These are phyloP conservation scores for Ceratocystis harringtonii DNA, from an alignment of 2,329 filamentous ascomycete species.

Conservation along the genomic window DNA sequence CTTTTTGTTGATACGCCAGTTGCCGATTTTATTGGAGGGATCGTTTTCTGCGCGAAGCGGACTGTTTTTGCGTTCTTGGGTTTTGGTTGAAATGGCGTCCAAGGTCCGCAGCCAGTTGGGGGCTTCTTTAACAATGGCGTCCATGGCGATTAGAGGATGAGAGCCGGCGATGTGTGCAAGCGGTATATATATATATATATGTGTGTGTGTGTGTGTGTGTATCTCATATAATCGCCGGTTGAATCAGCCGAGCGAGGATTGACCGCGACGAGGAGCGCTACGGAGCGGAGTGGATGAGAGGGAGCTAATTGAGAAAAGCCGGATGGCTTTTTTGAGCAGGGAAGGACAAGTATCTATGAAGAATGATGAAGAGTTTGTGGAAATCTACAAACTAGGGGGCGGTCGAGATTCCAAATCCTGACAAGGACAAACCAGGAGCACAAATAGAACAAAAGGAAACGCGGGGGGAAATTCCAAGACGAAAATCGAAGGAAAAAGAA, in stretches of 20 bases:
- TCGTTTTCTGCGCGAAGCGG: background rate
- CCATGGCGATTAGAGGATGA: background rate
- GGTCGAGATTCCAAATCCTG: background rate
- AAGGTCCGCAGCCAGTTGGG: conserved; percentile 11
- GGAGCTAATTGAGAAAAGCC: background rate
- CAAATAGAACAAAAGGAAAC: background rate
- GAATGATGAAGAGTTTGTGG: too few relatives aligned
- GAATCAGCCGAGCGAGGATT: too few relatives aligned
- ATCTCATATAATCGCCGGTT: too few relatives aligned
- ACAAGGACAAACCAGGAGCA: background rate
- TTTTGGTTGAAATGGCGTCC: conserved; percentile 1
- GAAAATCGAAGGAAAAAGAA: conserved; percentile 6
- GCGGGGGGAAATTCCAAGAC: background rate
- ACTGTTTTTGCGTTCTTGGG: background rate
- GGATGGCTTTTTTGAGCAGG: too few relatives aligned
- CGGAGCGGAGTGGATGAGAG: background rate
- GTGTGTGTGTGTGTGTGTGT: too few relatives aligned
- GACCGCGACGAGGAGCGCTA: background rate
- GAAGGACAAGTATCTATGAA: too few relatives aligned
- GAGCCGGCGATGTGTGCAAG: background rate
- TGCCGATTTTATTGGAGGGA: background rate
- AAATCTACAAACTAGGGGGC: background rate
- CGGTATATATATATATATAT: too few relatives aligned
- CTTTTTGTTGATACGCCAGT: conserved; percentile 6
- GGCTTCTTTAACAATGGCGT: conserved; percentile 1